Evolutionary conservation across 805 yeast genomes (phyloP).

Genomic region (Sungouiozyma ichnusensis): DNA sequence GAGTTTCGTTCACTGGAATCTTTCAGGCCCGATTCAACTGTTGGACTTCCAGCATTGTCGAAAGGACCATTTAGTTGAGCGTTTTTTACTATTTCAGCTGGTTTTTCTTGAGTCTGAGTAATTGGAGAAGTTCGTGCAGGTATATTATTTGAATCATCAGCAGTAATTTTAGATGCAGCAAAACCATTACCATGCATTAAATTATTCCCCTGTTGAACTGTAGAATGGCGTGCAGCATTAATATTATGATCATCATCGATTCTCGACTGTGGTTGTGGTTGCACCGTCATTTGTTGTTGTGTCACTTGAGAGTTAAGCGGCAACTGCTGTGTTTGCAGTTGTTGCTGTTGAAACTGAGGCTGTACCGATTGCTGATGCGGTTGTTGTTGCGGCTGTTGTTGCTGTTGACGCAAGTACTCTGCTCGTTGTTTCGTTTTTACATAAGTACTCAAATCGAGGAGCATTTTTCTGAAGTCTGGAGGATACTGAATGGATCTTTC

Average conservation of each 20-base stretch:
- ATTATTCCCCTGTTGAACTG: not conserved
- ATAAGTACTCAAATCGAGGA: constrained; percentile 22
- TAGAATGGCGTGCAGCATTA: too few species aligned
- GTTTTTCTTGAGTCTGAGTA: not conserved
- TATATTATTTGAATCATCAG: not conserved
- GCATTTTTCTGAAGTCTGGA: constrained; percentile 26
- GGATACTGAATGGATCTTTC: constrained; percentile 25
- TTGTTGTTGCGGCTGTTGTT: constrained; percentile 3
- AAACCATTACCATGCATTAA: not conserved
- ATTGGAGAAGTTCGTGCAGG: not conserved
- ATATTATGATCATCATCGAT: not conserved
- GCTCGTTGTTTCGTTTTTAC: constrained; percentile 11
- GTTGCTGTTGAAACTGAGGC: not conserved
- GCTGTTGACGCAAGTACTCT: constrained; percentile 3
- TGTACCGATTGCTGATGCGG: not conserved
- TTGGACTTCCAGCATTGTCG: too few species aligned
- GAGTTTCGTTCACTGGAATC: not conserved
- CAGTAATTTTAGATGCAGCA: not conserved
- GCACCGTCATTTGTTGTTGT: too few species aligned
- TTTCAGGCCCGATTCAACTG: not conserved
- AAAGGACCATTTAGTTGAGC: too few species aligned
- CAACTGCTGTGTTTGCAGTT: too few species aligned
- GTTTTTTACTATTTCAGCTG: constrained; percentile 1
- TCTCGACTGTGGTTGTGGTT: not conserved
- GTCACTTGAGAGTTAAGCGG: too few species aligned